phyloP scores from a whole-genome alignment of 2,329 filamentous ascomycete genomes.

The Venturia nashicola region DNA sequence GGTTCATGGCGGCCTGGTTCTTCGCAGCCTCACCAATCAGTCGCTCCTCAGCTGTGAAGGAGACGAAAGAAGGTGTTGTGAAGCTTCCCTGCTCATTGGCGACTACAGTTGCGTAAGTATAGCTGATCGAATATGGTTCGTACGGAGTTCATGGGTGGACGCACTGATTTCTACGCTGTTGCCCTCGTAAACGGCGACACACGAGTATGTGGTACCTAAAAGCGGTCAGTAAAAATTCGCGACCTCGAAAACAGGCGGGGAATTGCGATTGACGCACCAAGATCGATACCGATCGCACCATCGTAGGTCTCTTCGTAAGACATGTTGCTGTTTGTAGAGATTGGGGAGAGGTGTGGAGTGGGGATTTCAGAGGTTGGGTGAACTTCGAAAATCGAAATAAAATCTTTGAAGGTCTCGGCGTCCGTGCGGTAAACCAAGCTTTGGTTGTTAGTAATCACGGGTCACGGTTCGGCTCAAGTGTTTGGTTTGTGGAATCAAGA shows the following conservation, averaged over 20 bases:
- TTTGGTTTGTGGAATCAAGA: neutral
- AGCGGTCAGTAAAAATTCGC: constrained; percentile 17
- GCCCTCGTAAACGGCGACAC: constrained; percentile 98
- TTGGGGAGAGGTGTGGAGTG: neutral
- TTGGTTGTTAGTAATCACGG: neutral
- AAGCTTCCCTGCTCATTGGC: constrained; percentile 99
- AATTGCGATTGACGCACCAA: constrained; percentile 54
- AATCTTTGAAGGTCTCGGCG: neutral
- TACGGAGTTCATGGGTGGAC: constrained; percentile 23
- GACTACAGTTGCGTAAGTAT: constrained; percentile 36
- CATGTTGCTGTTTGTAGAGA: constrained; percentile 45
- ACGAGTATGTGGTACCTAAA: constrained; percentile 96
- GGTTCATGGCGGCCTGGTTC: constrained; percentile 99
- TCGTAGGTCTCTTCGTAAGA: constrained; percentile 78
- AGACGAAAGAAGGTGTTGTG: constrained; percentile 98
- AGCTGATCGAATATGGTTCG: constrained; percentile 11
- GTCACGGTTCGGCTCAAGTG: neutral
- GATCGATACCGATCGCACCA: constrained; percentile 99
- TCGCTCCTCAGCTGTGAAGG: constrained; percentile 97
- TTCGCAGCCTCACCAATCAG: constrained; percentile 98
- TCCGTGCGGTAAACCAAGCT: neutral
- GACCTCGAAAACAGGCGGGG: neutral
- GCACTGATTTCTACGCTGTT: constrained; percentile 97
- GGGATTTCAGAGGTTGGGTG: neutral
- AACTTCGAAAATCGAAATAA: neutral